Conservation (phyloP, 192 early-diverging fungal species). For the Thoreauomyces humboldtii region DNA sequence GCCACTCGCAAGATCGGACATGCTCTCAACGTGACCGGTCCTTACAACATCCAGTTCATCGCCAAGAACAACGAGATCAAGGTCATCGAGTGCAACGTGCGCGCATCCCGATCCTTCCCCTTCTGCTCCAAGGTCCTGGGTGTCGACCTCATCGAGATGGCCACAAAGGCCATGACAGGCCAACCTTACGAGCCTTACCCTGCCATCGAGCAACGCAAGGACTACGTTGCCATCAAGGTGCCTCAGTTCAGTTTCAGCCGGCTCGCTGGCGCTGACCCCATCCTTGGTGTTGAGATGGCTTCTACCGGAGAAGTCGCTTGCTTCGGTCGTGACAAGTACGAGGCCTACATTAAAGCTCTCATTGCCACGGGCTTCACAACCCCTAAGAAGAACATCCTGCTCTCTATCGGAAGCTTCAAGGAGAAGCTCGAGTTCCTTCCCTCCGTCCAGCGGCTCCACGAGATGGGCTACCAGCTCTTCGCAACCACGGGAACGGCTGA, state of each 20-base stretch:
- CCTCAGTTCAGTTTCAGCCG: slow-evolving; percentile 98
- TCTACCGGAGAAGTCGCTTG: slow-evolving; percentile 99
- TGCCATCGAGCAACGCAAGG: slow-evolving; percentile 62
- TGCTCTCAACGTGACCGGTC: slow-evolving; percentile 95
- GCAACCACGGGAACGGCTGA: slow-evolving; percentile 96
- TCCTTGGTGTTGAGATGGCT: slow-evolving; percentile 99
- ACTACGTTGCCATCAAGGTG: slow-evolving; percentile 94
- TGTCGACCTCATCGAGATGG: slow-evolving; percentile 95
- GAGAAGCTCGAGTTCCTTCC: slow-evolving; percentile 96
- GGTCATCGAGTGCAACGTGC: slow-evolving; percentile 99
- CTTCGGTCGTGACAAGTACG: slow-evolving; percentile 96
- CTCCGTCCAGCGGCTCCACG: slow-evolving; percentile 77
- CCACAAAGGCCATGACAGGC: slow-evolving; percentile 89
- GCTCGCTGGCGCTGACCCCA: slow-evolving; percentile 92
- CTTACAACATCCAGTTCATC: slow-evolving; percentile 99
- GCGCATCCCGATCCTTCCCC: slow-evolving; percentile 94
- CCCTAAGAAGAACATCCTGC: slow-evolving; percentile 92
- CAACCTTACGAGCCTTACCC: slow-evolving; percentile 81
- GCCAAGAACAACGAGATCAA: slow-evolving; percentile 99
- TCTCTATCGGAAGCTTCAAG: slow-evolving; percentile 98
- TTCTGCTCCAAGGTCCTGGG: slow-evolving; percentile 97
- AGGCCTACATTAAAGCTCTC: slow-evolving; percentile 95
- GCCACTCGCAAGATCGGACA: slow-evolving; percentile 90
- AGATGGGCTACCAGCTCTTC: slow-evolving; percentile 89
- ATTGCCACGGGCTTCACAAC: slow-evolving; percentile 88